phyloP scores from a whole-genome alignment of 163 green algal species.

The Chloromonas sp. region DNA sequence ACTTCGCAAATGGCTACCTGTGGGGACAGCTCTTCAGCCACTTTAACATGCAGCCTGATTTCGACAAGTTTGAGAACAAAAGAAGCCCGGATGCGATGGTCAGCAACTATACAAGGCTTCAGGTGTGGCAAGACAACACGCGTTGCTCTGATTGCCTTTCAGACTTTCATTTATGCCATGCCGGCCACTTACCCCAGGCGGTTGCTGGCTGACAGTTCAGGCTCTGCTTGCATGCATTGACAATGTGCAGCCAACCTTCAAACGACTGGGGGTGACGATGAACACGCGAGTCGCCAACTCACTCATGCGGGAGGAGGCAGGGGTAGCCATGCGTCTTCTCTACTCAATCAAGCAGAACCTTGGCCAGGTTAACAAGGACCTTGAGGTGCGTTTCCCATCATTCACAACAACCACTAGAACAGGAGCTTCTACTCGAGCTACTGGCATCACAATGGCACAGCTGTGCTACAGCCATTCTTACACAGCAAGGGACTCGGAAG shows the following conservation, averaged over 20 bases:
- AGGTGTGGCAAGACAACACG: constrained; percentile 24
- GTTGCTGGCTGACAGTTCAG: no score
- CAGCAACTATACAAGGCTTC: constrained; percentile 67
- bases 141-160: no score
- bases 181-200: no score
- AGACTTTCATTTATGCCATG: no score
- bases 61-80: constrained; percentile 47
- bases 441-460: not conserved
- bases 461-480: not conserved
- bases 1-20: constrained; percentile 61
- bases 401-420: not conserved
- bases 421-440: not conserved
- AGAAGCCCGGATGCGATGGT: constrained; percentile 53
- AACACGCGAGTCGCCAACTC: constrained; percentile 48
- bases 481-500: no score
- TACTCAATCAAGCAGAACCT: constrained; percentile 59
- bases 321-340: constrained; percentile 48
- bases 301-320: constrained; percentile 56
- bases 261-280: constrained; percentile 51
- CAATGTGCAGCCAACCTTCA: constrained; percentile 46
- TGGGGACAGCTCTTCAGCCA: constrained; percentile 54
- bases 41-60: constrained; percentile 63
- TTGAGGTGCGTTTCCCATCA: constrained; percentile 21
- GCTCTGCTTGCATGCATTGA: no score
- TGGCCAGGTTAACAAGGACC: constrained; percentile 30